Conservation (phyloP, 2,329 filamentous ascomycete genomes). For the Chaetomiaceae sp. region DNA sequence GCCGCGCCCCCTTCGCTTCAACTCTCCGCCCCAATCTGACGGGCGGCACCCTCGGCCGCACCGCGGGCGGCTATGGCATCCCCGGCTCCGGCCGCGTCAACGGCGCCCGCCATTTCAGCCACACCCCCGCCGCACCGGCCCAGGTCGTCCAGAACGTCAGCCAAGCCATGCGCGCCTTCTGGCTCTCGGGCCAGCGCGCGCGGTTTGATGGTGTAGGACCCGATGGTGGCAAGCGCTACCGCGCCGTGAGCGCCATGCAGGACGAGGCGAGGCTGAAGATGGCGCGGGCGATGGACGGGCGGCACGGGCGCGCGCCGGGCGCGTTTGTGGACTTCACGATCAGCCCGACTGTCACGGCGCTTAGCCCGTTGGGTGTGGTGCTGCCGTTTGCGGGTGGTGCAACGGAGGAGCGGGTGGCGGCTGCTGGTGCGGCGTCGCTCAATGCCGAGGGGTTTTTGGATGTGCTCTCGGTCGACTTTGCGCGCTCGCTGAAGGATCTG, state of each 20-base stretch:
- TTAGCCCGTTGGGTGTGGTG: conserved; percentile 61
- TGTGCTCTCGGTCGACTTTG: conserved; percentile 80
- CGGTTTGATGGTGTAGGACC: conserved; percentile 74
- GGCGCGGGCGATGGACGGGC: conserved; percentile 36
- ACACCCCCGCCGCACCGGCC: conserved; percentile 75
- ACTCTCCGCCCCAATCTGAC: conserved; percentile 88
- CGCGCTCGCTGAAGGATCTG: conserved; percentile 76
- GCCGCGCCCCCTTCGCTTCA: conserved; percentile 78
- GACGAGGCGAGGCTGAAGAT: conserved; percentile 66
- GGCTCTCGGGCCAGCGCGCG: conserved; percentile 82
- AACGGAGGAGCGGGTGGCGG: conserved; percentile 34
- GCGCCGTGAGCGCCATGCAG: conserved; percentile 66
- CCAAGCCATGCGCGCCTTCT: conserved; percentile 83
- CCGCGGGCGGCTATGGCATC: conserved; percentile 80
- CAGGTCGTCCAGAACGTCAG: conserved; percentile 96
- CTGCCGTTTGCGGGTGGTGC: conserved; percentile 41
- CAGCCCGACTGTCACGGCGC: conserved; percentile 82
- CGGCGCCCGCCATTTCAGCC: conserved; percentile 81
- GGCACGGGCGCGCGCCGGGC: conserved; percentile 57
- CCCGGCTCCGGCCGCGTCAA: conserved; percentile 62
- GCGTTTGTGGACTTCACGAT: conserved; percentile 85
- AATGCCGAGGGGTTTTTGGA: conserved; percentile 81
- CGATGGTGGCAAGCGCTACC: conserved; percentile 72
- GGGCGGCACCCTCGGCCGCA: conserved; percentile 75
- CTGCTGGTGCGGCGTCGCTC: conserved; percentile 52